Base-by-base conservation (phyloP, 176 grass and related monocot genomes). In the Eremochloa ophiuroides region DNA sequence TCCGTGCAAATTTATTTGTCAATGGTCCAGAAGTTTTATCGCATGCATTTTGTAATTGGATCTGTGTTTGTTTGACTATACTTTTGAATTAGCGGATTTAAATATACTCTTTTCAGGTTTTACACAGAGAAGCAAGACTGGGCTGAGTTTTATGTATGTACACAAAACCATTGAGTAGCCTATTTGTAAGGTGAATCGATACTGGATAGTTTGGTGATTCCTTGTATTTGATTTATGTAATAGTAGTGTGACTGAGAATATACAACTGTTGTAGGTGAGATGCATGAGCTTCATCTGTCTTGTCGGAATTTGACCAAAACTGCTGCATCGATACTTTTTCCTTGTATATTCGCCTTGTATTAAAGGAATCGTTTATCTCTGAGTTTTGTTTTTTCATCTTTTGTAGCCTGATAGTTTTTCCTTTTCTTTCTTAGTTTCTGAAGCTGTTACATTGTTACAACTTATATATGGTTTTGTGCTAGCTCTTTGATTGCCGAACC, bases 81-180 rank as follows among this genome's bases (percentile, higher is more conserved):
- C 35, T 28, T 28, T 58, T 58, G 12, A 40, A n/a, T 75, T 73
- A 80, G 51, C 62, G 79, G 66, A 29, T 56, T 26, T 62, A 8
- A 12, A 55, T 29, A 74, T 61, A 56, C 83, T 74, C 14, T 69
- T 69, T 92, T 73, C 87, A 94, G 89, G 89, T 94, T 72, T 48
- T 94, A 48, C 84, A 84, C 28, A 85, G 87, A 59, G 92, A 94
- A 85, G 80, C 89, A 61, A 92, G 92, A 78, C 84, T 94, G 76
- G 87, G 89, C 44, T 92, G 78, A 92, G 71, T 29, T 82, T 44
- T 76, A 77, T 73, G 25, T 41, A 31, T 84, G 71, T 70, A 55
- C 26, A 77, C 73, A 34, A 43, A 53, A 51, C 13, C 29, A 46
- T 41, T 75, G 44, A 41, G n/a, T 51, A 27, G 18, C 69, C 40